Conservation (phyloP, 345 rosid species). For the Eucalyptus cloeziana region DNA sequence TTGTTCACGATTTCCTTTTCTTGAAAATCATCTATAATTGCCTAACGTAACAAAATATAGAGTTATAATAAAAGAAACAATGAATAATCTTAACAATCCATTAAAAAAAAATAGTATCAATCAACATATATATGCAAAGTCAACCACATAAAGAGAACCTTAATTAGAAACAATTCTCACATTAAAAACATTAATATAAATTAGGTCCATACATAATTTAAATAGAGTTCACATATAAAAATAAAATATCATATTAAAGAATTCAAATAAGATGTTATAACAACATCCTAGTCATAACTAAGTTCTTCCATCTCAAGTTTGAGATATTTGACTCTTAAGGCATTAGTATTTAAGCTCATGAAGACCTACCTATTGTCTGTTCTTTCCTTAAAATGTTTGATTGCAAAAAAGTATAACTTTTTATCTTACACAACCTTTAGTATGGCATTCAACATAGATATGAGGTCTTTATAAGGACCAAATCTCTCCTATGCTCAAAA, state of each 20-base stretch:
- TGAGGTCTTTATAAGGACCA: rapidly evolving
- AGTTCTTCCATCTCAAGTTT: background rate
- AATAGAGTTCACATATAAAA: background rate
- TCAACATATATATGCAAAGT: too few species aligned
- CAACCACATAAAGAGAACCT: too few species aligned
- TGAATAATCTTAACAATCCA: too few species aligned
- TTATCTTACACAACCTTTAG: rapidly evolving
- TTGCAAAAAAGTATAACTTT: background rate
- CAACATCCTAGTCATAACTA: background rate
- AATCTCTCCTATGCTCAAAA: background rate
- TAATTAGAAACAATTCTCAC: background rate
- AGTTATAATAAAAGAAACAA: too few species aligned
- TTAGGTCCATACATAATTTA: background rate
- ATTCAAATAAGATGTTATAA: background rate
- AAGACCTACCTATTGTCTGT: rapidly evolving
- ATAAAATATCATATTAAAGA: background rate
- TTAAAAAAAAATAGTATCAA: too few species aligned
- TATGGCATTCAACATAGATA: background rate
- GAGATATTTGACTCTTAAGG: rapidly evolving
- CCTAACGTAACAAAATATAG: too few species aligned
- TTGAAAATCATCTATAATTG: too few species aligned
- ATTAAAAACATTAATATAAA: background rate
- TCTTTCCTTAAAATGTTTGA: background rate
- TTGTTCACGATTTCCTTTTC: rapidly evolving
- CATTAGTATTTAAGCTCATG: background rate